phyloP scores from a whole-genome alignment of 2,329 filamentous ascomycete genomes.

The Atkinsonella hypoxylon region DNA sequence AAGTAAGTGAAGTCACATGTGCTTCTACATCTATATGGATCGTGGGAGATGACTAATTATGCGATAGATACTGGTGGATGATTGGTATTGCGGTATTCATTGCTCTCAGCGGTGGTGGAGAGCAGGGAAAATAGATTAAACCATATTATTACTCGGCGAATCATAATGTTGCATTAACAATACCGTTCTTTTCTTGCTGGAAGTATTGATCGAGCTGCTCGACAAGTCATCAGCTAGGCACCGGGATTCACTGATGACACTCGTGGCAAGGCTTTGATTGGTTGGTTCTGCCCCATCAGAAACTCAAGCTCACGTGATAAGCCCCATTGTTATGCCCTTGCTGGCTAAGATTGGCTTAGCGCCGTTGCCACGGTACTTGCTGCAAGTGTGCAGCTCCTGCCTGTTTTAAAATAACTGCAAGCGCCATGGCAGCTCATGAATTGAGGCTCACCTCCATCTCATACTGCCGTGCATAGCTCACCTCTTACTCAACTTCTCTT shows the following conservation, averaged over 20 bases:
- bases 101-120: constrained; percentile 34
- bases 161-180: not conserved
- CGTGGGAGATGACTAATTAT: constrained; percentile 17
- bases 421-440: constrained; percentile 8
- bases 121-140: constrained; percentile 29
- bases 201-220: not conserved
- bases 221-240: not conserved
- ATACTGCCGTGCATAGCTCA: constrained; percentile 10
- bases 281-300: too few relatives aligned
- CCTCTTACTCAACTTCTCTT: constrained; percentile 9
- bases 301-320: constrained; percentile 9
- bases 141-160: constrained; percentile 10
- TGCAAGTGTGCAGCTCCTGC: constrained; percentile 11
- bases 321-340: not conserved
- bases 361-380: constrained; percentile 17
- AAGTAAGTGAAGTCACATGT: constrained; percentile 36
- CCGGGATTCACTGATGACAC: too few relatives aligned
- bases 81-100: constrained; percentile 42
- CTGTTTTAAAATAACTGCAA: constrained; percentile 16
- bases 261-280: not conserved
- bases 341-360: constrained; percentile 16
- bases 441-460: constrained; percentile 16
- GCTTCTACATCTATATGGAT: not conserved
- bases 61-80: constrained; percentile 53
- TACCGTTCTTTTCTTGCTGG: too few relatives aligned